Percentiles rank a stretch among this genome's conserved stretches.
These are phyloP conservation scores for Ustilago loliicola DNA, from an alignment of 1,284 basidiomycete genomes.

Conservation along the genomic window DNA sequence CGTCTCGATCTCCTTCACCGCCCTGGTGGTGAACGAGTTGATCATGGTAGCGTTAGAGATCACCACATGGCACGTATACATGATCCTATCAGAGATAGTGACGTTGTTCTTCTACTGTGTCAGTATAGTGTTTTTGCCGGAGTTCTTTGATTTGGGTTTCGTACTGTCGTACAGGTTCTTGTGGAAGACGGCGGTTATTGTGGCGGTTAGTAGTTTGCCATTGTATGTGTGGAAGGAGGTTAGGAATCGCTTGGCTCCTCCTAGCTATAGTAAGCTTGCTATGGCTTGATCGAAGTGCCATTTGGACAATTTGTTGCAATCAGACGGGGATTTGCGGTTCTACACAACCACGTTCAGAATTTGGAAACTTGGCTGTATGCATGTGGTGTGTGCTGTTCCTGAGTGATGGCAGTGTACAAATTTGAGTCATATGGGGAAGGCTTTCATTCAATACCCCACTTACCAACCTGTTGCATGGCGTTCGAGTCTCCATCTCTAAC, in stretches of 20 bases:
- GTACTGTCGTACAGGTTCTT: conserved; percentile 87
- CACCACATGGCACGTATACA: conserved; percentile 97
- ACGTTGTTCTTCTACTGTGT: conserved; percentile 90
- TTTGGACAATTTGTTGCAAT: not conserved
- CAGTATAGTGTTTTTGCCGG: conserved; percentile 92
- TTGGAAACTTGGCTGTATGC: not conserved
- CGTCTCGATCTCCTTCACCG: conserved; percentile 97
- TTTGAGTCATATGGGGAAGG: not conserved
- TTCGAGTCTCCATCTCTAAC: conserved; percentile 73
- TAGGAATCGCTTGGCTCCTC: conserved; percentile 87
- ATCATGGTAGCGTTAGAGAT: conserved; percentile 99
- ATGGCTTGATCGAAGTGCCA: conserved; percentile 45
- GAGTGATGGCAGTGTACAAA: conserved; percentile 14
- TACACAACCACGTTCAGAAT: not conserved
- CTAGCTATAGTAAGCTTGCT: conserved; percentile 86
- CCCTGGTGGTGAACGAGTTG: conserved; percentile 94
- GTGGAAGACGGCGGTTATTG: conserved; percentile 91
- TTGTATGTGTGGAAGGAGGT: conserved; percentile 91
- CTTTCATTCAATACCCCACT: conserved; percentile 53
- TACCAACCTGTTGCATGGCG: conserved; percentile 89
- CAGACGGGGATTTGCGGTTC: not conserved
- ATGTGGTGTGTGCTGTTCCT: not conserved
- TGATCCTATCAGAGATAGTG: conserved; percentile 91
- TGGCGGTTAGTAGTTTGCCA: conserved; percentile 89
- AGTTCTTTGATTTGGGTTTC: conserved; percentile 96